Conservation (phyloP, 495 filamentous ascomycete species). For the Sporormia fimetaria region DNA sequence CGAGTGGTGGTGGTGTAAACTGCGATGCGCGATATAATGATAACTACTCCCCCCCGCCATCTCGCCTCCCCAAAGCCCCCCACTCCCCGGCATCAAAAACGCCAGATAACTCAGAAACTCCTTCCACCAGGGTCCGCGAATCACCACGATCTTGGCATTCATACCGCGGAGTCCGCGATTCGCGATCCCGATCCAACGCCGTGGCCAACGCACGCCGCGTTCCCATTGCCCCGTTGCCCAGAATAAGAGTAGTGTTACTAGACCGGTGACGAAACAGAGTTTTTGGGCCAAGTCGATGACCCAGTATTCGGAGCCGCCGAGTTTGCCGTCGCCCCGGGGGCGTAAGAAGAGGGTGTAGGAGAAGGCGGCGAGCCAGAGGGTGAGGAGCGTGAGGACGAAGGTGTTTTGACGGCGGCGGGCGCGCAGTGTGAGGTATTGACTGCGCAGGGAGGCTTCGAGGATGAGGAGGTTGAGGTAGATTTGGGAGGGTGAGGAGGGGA, state of each 20-base stretch:
- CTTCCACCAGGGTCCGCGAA: slow-evolving; percentile 71
- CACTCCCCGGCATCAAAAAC: slow-evolving; percentile 58
- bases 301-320: slow-evolving; percentile 94
- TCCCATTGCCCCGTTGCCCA: slow-evolving; percentile 96
- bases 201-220: slow-evolving; percentile 84
- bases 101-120: slow-evolving; percentile 57
- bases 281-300: slow-evolving; percentile 79
- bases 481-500: slow-evolving; percentile 86
- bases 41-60: slow-evolving; percentile 16
- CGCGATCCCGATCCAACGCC: slow-evolving; percentile 75
- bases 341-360: slow-evolving; percentile 77
- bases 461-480: slow-evolving; percentile 98
- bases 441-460: slow-evolving; percentile 84
- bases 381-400: slow-evolving; percentile 77
- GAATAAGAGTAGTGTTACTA: slow-evolving; percentile 69
- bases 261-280: slow-evolving; percentile 74
- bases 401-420: slow-evolving; percentile 84
- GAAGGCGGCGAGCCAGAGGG: slow-evolving; percentile 70
- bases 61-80: slow-evolving; percentile 15
- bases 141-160: slow-evolving; percentile 90
- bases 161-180: slow-evolving; percentile 83
- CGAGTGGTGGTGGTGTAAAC: too few relatives aligned
- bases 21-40: slow-evolving; percentile 24
- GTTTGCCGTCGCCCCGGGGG: slow-evolving; percentile 78
- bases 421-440: slow-evolving; percentile 81